Base-by-base conservation (phyloP, 2,329 filamentous ascomycete species). In the Parascedosporium putredinis region DNA sequence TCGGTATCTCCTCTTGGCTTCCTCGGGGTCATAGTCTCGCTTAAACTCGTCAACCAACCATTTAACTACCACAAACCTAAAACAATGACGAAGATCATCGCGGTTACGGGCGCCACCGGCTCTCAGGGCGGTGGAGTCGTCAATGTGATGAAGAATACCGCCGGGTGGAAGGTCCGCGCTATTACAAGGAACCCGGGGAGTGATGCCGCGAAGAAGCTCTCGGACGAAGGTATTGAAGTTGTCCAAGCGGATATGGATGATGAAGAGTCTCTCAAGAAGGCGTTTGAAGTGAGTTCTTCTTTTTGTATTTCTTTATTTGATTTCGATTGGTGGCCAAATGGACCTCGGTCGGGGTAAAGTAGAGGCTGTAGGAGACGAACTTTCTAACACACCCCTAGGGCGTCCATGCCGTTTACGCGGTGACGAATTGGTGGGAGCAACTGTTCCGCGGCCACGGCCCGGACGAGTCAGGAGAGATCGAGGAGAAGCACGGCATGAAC, bases 361-460 rank as follows among this genome's bases (percentile, higher is more conserved):
- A n/a, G n/a, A n/a, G n/a, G n/a, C n/a, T n/a, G n/a, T n/a, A n/a
- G n/a, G n/a, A n/a, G n/a, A n/a, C n/a, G 27, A 7, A 31, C 12
- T 7, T 10, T 45, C 42, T 45, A 23, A 45, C 42, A 16, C 18
- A 9, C 29, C 33, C 54, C 5, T 10, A 47, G 3, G 70, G 68
- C 8, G 73, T 73, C 14, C 68, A 71, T 51, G 57, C 70, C 51
- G 75, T 80, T 52, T 80, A 79, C 61, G 67, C 67, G 52, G 71
- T 76, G 45, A 80, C 76, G 0, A 69, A 79, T 53, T 80, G 74
- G 61, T 79, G 72, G 70, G 69, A 74, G 49, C 65, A 68, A 2
- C 76, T 76, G 56, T 68, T 69, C 57, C 18, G 46, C 23, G 46
- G 46, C 46, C 40, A 48, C 8, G 12, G n/a, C 31, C 46, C 60